These are phyloP conservation scores for Suillus brevipes DNA, from an alignment of 768 basidiomycete species.

Conservation along the genomic window DNA sequence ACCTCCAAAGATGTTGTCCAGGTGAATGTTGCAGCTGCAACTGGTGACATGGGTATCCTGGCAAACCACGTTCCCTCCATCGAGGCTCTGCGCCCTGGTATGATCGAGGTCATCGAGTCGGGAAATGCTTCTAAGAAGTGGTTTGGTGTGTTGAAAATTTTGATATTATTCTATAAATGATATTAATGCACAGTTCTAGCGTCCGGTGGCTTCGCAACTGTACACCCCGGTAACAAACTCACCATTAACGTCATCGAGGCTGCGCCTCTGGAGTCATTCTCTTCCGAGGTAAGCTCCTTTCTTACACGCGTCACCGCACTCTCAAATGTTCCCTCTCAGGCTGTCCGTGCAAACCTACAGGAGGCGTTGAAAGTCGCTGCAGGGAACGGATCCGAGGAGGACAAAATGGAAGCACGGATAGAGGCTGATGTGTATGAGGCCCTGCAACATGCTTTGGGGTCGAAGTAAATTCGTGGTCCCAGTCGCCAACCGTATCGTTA, in stretches of 20 bases:
- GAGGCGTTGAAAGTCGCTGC: constrained; percentile 81
- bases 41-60: constrained; percentile 99
- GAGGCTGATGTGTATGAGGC: constrained; percentile 98
- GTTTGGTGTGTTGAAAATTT: constrained; percentile 70
- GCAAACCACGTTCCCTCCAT: constrained; percentile 99
- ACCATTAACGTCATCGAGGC: constrained; percentile 98
- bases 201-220: constrained; percentile 95
- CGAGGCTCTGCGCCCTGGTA: constrained; percentile 90
- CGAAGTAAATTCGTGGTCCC: constrained; percentile 36
- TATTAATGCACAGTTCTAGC: constrained; percentile 47
- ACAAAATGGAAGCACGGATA: constrained; percentile 90
- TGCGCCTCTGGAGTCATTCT: constrained; percentile 88
- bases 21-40: constrained; percentile 91
- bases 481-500: constrained; percentile 14
- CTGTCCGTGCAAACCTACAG: constrained; percentile 83
- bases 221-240: constrained; percentile 95
- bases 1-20: constrained; percentile 89
- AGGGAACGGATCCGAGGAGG: constrained; percentile 88
- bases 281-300: constrained; percentile 66
- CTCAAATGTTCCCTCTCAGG: constrained; percentile 48
- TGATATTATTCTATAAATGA: not conserved
- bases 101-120: constrained; percentile 91
- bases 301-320: constrained; percentile 3
- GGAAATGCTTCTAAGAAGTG: constrained; percentile 84
- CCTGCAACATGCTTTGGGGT: constrained; percentile 78